phyloP scores from a whole-genome alignment of 1,284 basidiomycete species.

The Pterulicium gracile region DNA sequence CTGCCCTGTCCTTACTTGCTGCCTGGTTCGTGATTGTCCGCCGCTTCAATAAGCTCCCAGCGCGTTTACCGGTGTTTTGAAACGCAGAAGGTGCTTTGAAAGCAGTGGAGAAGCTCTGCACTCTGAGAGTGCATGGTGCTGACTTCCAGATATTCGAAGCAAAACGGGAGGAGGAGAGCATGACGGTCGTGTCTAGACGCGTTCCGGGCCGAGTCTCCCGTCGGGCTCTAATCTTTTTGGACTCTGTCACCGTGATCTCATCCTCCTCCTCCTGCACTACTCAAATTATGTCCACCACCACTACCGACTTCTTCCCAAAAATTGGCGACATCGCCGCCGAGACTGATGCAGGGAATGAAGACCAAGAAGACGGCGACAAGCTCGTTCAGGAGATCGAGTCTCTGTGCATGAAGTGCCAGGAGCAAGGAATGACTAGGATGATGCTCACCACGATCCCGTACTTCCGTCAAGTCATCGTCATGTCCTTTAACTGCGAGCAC shows the following conservation, averaged over 20 bases:
- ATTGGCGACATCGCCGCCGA: slow-evolving; percentile 17
- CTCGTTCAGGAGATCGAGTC: slow-evolving; percentile 81
- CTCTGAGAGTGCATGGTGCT: no score
- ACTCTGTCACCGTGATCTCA: no score
- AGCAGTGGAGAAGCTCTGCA: no score
- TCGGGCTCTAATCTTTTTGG: not conserved
- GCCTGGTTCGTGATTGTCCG: not conserved
- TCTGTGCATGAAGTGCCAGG: slow-evolving; percentile 88
- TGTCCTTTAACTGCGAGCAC: slow-evolving; percentile 93
- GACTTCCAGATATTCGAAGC: no score
- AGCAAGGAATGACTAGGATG: slow-evolving; percentile 89
- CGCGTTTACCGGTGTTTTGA: no score
- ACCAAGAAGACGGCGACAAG: slow-evolving; percentile 40
- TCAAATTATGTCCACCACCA: not conserved
- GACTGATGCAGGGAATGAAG: slow-evolving; percentile 9
- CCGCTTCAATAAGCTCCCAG: no score
- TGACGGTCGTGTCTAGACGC: not conserved
- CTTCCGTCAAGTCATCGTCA: slow-evolving; percentile 92
- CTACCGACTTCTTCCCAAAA: slow-evolving; percentile 3
- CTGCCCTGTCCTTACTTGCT: not conserved
- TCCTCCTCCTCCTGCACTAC: no score
- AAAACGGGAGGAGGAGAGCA: not conserved
- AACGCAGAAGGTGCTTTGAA: no score
- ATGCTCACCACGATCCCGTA: slow-evolving; percentile 94
- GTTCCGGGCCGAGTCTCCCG: not conserved